A percentile compares a stretch with the other conserved stretches of the same genome.
Evolutionary conservation across 371 early-diverging fungal genomes (phyloP).

Genomic region (Sporodiniella umbellata): DNA sequence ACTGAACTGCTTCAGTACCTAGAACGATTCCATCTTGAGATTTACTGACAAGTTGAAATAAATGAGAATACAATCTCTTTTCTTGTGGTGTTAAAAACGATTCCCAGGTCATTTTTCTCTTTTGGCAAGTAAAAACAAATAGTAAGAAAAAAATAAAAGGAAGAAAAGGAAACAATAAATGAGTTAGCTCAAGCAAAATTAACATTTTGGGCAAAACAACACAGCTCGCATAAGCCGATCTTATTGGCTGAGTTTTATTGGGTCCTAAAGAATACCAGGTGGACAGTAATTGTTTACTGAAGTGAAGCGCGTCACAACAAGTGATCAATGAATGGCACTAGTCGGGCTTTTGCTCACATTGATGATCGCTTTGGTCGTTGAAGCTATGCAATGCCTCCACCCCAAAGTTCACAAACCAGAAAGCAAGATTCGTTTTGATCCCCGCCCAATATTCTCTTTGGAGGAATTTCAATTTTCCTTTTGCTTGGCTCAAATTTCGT

Average conservation of each 20-base stretch:
- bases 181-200: background rate
- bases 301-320: too few relatives aligned
- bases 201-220: background rate
- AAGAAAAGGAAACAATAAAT: slow-evolving; percentile 1
- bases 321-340: too few relatives aligned
- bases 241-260: background rate
- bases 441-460: too few relatives aligned
- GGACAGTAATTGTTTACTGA: too few relatives aligned
- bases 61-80: slow-evolving; percentile 56
- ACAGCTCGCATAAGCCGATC: background rate
- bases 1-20: slow-evolving; percentile 78
- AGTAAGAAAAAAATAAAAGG: slow-evolving; percentile 4
- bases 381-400: too few relatives aligned
- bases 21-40: slow-evolving; percentile 63
- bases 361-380: too few relatives aligned
- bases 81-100: slow-evolving; percentile 65
- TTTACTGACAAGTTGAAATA: slow-evolving; percentile 64
- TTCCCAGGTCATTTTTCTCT: slow-evolving; percentile 31
- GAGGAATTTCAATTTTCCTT: too few relatives aligned
- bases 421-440: too few relatives aligned
- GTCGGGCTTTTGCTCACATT: too few relatives aligned
- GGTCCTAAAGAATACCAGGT: too few relatives aligned
- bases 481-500: too few relatives aligned
- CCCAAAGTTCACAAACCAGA: too few relatives aligned
- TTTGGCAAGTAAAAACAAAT: slow-evolving; percentile 2